Base-by-base conservation (phyloP, 768 basidiomycete species). In the Mycena galericulata region DNA sequence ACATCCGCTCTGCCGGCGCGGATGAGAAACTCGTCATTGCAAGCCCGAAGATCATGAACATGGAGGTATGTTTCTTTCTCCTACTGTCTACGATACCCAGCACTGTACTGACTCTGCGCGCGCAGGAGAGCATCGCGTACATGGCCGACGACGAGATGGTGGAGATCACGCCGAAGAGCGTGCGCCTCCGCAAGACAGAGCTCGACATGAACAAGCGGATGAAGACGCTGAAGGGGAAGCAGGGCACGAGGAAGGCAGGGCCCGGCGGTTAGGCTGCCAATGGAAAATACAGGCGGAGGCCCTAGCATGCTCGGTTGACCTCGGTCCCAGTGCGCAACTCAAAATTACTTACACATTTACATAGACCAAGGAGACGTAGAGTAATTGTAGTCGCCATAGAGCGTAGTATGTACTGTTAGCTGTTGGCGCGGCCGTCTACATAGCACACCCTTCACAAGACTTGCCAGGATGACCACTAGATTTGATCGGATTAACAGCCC, bases 131-230 rank as follows among this genome's bases (percentile, higher is more conserved):
- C 22, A 75, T 86, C 62, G 81, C 82, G 22, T 86, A 86, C 66
- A 85, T 86, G 84, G 80, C 78, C 3, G 84, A 86, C 62, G 85
- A 85, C 65, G 85, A 86, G 74, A 73, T 86, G 53, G 79, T 86
- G 3, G 85, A 86, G 75, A 77, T 86, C 26, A 86, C 84, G 1
- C 84, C 85, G 1, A 76, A 71, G 50, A 83, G 71, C 62, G 73
- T 85, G 14, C 75, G 85, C 34, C 63, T 85, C 65, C 77, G 85
- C 72, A 86, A 85, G 78, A 75, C 79, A 55, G 80, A 82, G 51
- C 71, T 85, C 58, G 80, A 83, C 38, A 73, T 66, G 45, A 77
- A 76, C 40, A 80, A 78, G 76, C 79, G 80, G 57, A 76, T 78
- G 72, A 72, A 74, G 72, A 65, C 74, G 59, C 60, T 67, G 38